Evolutionary conservation across 2,329 filamentous ascomycete species (phyloP).

Genomic region (Clonostachys byssicola): DNA sequence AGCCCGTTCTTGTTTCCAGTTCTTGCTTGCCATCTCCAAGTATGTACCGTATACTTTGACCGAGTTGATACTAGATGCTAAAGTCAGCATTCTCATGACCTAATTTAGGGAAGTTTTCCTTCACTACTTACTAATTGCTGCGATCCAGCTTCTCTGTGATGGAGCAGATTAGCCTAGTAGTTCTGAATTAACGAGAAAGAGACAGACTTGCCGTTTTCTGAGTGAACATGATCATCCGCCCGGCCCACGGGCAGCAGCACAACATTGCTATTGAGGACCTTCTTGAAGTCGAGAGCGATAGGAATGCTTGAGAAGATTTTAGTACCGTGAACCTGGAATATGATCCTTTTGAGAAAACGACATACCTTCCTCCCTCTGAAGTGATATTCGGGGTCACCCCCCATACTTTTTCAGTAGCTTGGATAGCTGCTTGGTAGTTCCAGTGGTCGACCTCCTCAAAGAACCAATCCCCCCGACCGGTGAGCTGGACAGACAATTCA

Average conservation of each 20-base stretch:
- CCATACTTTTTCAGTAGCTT: conserved; percentile 95
- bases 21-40: no score
- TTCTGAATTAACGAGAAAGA: no score
- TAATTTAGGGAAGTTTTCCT: no score
- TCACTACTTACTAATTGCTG: no score
- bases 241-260: conserved; percentile 94
- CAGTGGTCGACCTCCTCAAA: conserved; percentile 96
- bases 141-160: no score
- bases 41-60: no score
- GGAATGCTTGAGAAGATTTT: conserved; percentile 65
- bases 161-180: no score
- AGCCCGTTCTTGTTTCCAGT: no score
- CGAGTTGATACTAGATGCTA: no score
- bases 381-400: conserved; percentile 92
- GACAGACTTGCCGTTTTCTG: conserved; percentile 88
- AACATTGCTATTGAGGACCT: conserved; percentile 97
- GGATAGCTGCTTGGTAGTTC: conserved; percentile 93
- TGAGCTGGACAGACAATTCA: conserved; percentile 72
- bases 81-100: no score
- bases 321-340: not conserved
- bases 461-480: conserved; percentile 98
- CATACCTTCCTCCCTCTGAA: conserved; percentile 84
- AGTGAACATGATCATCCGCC: conserved; percentile 93
- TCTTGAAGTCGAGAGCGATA: conserved; percentile 93
- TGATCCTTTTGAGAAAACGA: not conserved